These are phyloP conservation scores for Lotus japonicus DNA, from an alignment of 306 rosid genomes.

Conservation along the genomic window DNA sequence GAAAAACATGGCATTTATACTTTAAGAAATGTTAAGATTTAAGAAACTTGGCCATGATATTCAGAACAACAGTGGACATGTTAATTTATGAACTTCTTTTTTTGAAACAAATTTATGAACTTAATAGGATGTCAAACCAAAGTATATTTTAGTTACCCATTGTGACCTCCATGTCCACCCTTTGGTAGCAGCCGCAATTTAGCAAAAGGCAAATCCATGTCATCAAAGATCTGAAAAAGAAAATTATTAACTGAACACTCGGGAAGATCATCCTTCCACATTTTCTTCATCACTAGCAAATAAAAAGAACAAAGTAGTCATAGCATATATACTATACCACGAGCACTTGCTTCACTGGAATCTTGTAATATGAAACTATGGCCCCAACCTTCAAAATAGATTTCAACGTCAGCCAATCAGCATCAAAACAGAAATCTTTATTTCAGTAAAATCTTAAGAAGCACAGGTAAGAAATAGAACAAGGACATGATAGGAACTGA, in stretches of 20 bases:
- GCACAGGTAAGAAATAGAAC: background rate
- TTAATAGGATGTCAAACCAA: background rate
- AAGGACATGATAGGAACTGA: too few relatives aligned
- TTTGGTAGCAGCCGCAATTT: slow-evolving; percentile 83
- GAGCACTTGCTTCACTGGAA: slow-evolving; percentile 86
- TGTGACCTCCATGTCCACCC: slow-evolving; percentile 99
- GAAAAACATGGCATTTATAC: background rate
- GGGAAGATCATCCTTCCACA: slow-evolving; percentile 5
- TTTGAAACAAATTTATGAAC: too few relatives aligned
- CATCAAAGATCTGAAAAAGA: slow-evolving; percentile 74
- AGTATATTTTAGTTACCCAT: slow-evolving; percentile 53
- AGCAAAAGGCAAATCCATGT: slow-evolving; percentile 88
- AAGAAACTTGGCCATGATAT: too few relatives aligned
- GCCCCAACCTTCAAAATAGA: slow-evolving; percentile 73
- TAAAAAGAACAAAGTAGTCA: slow-evolving; percentile 2
- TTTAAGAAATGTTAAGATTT: too few relatives aligned
- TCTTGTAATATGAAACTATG: slow-evolving; percentile 80
- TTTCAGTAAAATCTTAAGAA: background rate
- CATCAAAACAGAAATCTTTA: slow-evolving; percentile 11
- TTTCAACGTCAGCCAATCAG: slow-evolving; percentile 25
- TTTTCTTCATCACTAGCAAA: background rate
- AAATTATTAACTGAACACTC: background rate
- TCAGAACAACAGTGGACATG: background rate
- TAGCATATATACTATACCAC: slow-evolving; percentile 53
- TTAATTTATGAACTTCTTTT: background rate